Percentiles rank a stretch among this genome's conserved stretches.
phyloP scores from a whole-genome alignment of 1,284 basidiomycete genomes.

The Ganoderma lucidum region DNA sequence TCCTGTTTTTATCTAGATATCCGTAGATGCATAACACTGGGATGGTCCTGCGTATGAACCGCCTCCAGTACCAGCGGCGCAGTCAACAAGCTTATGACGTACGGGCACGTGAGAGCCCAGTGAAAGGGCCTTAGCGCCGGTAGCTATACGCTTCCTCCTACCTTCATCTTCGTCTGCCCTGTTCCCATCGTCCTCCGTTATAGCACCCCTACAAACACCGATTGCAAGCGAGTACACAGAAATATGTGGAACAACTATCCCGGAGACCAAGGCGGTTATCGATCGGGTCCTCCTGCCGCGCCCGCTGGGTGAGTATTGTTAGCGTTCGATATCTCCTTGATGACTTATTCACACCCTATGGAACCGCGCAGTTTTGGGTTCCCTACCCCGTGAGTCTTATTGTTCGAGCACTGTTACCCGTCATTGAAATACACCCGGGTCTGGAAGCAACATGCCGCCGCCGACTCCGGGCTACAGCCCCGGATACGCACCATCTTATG shows the following conservation, averaged over 20 bases:
- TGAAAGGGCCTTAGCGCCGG: constrained; percentile 3
- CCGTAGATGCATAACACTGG: neutral
- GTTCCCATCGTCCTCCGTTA: neutral
- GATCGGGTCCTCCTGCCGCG: constrained; percentile 44
- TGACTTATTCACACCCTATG: neutral
- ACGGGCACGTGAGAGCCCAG: constrained; percentile 15
- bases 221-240: too few species aligned
- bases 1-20: neutral
- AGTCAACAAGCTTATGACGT: constrained; percentile 15
- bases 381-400: constrained; percentile 20
- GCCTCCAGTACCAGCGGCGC: neutral
- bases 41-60: neutral
- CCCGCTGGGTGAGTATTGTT: constrained; percentile 21
- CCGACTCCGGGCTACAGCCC: constrained; percentile 32
- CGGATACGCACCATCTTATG: constrained; percentile 36
- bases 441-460: constrained; percentile 23
- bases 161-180: constrained; percentile 15
- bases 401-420: neutral
- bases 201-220: neutral
- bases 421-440: neutral
- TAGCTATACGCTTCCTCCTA: neutral
- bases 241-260: constrained; percentile 32
- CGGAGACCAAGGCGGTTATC: constrained; percentile 40
- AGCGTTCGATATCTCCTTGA: neutral
- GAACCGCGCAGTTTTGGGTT: constrained; percentile 17